A percentile compares a stretch with the other conserved stretches of the same genome.
Conservation (phyloP, 495 filamentous ascomycete genomes). For the Penicillium longicatenatum region DNA sequence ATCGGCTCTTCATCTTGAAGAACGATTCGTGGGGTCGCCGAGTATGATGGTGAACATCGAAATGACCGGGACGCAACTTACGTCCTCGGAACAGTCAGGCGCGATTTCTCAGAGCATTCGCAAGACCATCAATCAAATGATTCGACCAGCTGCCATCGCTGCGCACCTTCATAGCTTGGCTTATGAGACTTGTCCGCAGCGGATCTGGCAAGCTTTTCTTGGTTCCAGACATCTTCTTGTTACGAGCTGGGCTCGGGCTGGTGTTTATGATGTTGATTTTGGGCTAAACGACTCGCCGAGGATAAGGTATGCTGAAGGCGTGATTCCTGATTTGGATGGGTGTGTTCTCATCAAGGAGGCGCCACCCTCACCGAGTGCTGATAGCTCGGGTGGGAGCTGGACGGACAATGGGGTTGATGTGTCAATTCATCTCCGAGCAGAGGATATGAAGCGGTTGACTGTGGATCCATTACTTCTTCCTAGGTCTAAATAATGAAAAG, state of each 20-base stretch:
- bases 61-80: constrained; percentile 17
- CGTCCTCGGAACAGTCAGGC: too few species aligned
- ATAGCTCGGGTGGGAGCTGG: constrained; percentile 13
- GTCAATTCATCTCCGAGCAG: constrained; percentile 23
- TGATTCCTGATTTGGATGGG: constrained; percentile 30
- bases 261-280: constrained; percentile 34
- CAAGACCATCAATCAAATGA: constrained; percentile 25
- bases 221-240: constrained; percentile 31
- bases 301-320: constrained; percentile 28
- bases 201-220: constrained; percentile 39
- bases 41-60: constrained; percentile 30
- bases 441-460: constrained; percentile 31
- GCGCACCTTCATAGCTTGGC: constrained; percentile 32
- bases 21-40: constrained; percentile 29
- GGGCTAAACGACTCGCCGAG: constrained; percentile 10
- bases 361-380: constrained; percentile 12
- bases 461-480: constrained; percentile 19
- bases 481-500: neutral
- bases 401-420: constrained; percentile 30
- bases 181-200: constrained; percentile 33
- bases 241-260: constrained; percentile 32
- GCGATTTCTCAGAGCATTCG: constrained; percentile 25
- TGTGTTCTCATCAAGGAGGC: constrained; percentile 31
- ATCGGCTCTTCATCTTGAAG: constrained; percentile 17
- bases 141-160: constrained; percentile 16